phyloP scores from a whole-genome alignment of 2,329 filamentous ascomycete species.

The Phialemonium atrogriseum region DNA sequence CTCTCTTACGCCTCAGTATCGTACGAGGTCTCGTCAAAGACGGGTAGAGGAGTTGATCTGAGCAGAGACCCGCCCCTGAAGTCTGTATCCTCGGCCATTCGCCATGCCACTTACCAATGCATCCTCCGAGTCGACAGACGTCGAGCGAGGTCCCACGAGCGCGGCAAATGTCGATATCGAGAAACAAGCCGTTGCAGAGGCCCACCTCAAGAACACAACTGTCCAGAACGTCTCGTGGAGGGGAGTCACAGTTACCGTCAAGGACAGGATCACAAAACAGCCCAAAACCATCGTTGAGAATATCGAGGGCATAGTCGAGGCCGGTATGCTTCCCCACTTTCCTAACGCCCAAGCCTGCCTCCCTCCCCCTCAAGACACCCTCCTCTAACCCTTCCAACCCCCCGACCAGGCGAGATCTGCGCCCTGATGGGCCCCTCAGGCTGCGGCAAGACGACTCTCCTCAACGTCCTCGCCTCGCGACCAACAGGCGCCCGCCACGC shows the following conservation, averaged over 20 bases:
- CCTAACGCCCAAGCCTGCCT: not conserved
- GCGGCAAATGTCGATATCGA: constrained; percentile 18
- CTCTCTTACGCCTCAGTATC: too few relatives aligned
- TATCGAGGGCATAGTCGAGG: constrained; percentile 55
- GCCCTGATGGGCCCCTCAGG: constrained; percentile 73
- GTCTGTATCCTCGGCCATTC: too few relatives aligned
- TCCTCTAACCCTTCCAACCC: constrained; percentile 6
- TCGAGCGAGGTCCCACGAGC: constrained; percentile 6
- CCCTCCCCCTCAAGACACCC: not conserved
- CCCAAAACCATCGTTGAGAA: constrained; percentile 55
- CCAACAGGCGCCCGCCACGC: constrained; percentile 45
- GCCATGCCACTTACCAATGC: too few relatives aligned
- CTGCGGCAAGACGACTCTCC: constrained; percentile 73
- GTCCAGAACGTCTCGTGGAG: constrained; percentile 60
- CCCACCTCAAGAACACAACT: constrained; percentile 53
- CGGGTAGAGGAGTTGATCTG: too few relatives aligned
- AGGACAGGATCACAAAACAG: constrained; percentile 60
- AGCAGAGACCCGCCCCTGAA: too few relatives aligned
- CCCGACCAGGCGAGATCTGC: constrained; percentile 53
- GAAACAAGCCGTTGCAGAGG: constrained; percentile 21
- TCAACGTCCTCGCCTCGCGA: constrained; percentile 65
- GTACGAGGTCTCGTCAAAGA: too few relatives aligned
- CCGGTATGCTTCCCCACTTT: constrained; percentile 32
- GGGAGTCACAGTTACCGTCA: constrained; percentile 60
- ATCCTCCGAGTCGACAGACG: constrained; percentile 8